Evolutionary conservation across 2,329 filamentous ascomycete species (phyloP).

Genomic region (Helicocarpus griseus): DNA sequence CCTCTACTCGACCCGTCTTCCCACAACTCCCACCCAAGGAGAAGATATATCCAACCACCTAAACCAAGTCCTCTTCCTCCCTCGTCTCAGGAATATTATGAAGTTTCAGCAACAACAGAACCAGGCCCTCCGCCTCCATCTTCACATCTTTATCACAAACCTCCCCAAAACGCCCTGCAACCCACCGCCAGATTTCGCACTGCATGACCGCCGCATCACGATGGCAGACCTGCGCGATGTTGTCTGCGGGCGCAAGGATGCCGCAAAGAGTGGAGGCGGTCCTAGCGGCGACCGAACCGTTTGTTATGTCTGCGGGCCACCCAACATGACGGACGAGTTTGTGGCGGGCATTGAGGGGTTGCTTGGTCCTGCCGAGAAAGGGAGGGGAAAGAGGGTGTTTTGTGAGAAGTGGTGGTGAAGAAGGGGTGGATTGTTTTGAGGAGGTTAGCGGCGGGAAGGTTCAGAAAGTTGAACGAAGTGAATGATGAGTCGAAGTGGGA

Average conservation of each 20-base stretch:
- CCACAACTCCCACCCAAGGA: background rate
- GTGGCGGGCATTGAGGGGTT: constrained; percentile 33
- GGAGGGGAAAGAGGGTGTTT: constrained; percentile 42
- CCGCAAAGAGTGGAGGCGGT: constrained; percentile 18
- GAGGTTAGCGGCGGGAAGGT: too few species aligned
- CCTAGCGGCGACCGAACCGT: constrained; percentile 30
- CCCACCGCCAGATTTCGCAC: constrained; percentile 15
- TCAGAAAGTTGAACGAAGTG: too few species aligned
- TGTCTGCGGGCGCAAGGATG: constrained; percentile 21
- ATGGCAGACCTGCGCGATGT: constrained; percentile 27
- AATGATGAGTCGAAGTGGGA: too few species aligned
- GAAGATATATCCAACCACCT: constrained; percentile 10
- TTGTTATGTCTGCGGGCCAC: constrained; percentile 60
- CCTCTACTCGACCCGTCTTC: constrained; percentile 51
- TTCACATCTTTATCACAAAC: constrained; percentile 22
- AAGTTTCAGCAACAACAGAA: constrained; percentile 15
- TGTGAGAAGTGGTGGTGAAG: constrained; percentile 15
- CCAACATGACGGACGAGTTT: constrained; percentile 59
- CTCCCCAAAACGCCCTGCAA: constrained; percentile 16
- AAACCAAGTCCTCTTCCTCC: constrained; percentile 38
- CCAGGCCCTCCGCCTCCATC: constrained; percentile 22
- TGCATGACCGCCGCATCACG: constrained; percentile 26
- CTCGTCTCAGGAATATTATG: constrained; percentile 33
- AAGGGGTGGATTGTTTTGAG: background rate
- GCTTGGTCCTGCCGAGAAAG: constrained; percentile 25